Evolutionary conservation across 1,284 basidiomycete species (phyloP), one percentile per base, ranked within the genome.

Genomic region (Ceratobasidium sp.): DNA sequence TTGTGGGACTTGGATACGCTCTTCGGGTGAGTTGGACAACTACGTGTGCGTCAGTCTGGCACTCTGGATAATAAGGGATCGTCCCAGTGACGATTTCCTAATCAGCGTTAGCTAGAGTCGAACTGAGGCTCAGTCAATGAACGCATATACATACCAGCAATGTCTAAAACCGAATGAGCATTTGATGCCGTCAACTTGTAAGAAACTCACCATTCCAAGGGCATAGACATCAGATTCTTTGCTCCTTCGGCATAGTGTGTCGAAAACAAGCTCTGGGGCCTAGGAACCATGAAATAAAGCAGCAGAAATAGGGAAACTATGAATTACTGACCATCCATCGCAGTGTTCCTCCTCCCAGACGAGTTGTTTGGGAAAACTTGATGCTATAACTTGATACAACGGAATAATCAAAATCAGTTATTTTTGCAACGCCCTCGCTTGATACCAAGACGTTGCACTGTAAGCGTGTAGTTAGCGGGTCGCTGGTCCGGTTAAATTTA

Each of bases 61-160:
- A 29, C 10, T 25, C 8, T 20, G 22, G 5, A 29, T 40, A 56
- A n/a, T n/a, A n/a, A 15, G 54, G 54, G 4, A 56, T 17, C 27
- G 27, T 22, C 29, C 54, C 54, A n/a, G 34, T 56, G 10, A 56
- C 8, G 27, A 32, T 42, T 27, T 56, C 54, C 54, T 56, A 32
- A 17, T 22, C 4, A 27, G 8, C n/a, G 10, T 22, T 52, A 22
- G 20, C 7, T 25, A 40, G 8, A 22, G 34, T 42, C 10, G 35
- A 15, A 42, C 40, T 22, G 15, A 17, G 5, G 12, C n/a, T n/a
- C n/a, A n/a, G n/a, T n/a, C n/a, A 40, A 27, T 40, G 13, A 20
- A 29, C 15, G 10, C 20, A 27, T 15, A 29, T n/a, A 34, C 7
- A 38, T 42, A 56, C 54, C 20, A 56, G 29, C 6, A 56, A 22